Evolutionary conservation across 1,139 yeast species (phyloP).

Genomic region (Yamadazyma membranifaciens): DNA sequence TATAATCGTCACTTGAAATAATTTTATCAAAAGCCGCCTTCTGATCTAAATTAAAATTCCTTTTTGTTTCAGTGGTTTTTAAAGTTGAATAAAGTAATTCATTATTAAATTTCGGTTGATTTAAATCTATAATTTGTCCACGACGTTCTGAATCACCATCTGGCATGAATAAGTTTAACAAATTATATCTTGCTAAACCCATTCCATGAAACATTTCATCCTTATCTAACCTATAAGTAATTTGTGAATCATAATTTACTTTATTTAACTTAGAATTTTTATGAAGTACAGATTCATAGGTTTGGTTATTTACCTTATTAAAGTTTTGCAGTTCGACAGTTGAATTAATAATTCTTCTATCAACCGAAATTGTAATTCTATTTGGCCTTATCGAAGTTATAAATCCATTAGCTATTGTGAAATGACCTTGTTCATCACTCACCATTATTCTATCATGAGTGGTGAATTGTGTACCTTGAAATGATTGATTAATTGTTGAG

Average conservation of each 20-base stretch:
- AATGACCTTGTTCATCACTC: constrained; percentile 81
- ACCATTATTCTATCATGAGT: constrained; percentile 60
- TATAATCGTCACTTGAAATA: constrained; percentile 66
- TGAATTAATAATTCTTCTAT: constrained; percentile 51
- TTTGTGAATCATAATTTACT: constrained; percentile 3
- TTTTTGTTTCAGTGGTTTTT: background rate
- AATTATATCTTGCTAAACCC: constrained; percentile 72
- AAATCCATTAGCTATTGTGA: constrained; percentile 66
- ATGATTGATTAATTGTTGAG: constrained; percentile 13
- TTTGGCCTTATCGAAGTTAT: constrained; percentile 44
- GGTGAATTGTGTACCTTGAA: constrained; percentile 44
- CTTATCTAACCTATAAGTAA: constrained; percentile 67
- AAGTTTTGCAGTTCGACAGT: constrained; percentile 41
- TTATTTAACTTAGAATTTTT: constrained; percentile 21
- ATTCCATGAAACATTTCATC: constrained; percentile 78
- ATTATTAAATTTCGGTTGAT: constrained; percentile 24
- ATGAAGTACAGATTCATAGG: constrained; percentile 11
- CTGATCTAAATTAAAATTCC: constrained; percentile 65
- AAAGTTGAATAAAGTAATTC: background rate
- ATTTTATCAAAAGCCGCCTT: constrained; percentile 63
- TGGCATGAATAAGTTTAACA: constrained; percentile 61
- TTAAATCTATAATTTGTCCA: constrained; percentile 59
- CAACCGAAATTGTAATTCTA: constrained; percentile 42
- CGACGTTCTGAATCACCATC: constrained; percentile 56
- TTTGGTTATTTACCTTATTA: constrained; percentile 23